Evolutionary conservation across 2,329 filamentous ascomycete species (phyloP), one percentile per base, ranked within the genome.

Genomic region (Tolypocladium amazonense): DNA sequence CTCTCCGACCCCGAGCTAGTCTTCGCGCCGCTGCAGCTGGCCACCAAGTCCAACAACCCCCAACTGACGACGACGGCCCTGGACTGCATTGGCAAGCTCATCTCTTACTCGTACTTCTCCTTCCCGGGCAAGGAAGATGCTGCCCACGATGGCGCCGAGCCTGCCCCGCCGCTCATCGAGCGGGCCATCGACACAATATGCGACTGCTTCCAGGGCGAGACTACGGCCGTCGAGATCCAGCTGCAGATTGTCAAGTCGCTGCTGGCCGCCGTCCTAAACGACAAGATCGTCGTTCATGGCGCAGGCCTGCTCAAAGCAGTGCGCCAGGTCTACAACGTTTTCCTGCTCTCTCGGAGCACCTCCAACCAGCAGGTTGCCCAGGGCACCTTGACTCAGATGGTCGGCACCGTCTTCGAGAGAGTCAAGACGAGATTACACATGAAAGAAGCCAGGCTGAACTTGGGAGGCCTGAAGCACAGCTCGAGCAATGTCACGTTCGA

Each of bases 101-200:
- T 97, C 72, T 97, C 93, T 69, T 99, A 96, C 74, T 96, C 94
- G 23, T 97, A 97, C 79, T 97, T 99, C 74, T 93, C 93, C 56
- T 84, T 90, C 56, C 83, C 87, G 41, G 79, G 78, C 57, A 75
- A 75, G 27, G 73, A 76, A 59, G 76, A 77, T 55, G 67, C 60
- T 68, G 64, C 74, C 59, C 73, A 78, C 64, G 75, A 79, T 65
- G 74, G 73, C 52, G 68, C 69, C 61, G 69, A 72, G 56, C 65
- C 68, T 53, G 69, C 73, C 61, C 80, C 88, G 4, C 92, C 93
- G 20, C 80, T 99, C 65, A 99, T 99, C 70, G 95, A 99, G 76
- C 85, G 93, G 65, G 94, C 95, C 61, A 99, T 99, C 69, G 95
- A 99, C 75, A 96, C 94, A 41, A 99, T 99, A 79, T 99, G 94